Percentiles rank a stretch among this genome's conserved stretches.
Conservation (phyloP, 306 rosid species). For the Pueraria montana region DNA sequence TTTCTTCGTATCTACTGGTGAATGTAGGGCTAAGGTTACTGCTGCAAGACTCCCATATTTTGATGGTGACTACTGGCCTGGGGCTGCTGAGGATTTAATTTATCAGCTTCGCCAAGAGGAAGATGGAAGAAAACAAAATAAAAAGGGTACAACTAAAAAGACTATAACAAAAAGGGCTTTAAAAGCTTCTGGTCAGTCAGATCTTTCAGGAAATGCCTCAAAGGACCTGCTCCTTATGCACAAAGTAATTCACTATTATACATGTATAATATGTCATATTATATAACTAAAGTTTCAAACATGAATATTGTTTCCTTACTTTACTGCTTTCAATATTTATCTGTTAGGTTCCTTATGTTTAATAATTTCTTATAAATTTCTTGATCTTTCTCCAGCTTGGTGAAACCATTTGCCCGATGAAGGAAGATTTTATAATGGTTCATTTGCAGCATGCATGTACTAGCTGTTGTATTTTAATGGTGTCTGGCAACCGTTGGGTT, state of each 20-base stretch:
- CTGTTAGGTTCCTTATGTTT: not conserved
- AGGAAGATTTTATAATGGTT: constrained; percentile 99
- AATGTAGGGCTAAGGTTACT: constrained; percentile 90
- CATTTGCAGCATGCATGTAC: constrained; percentile 91
- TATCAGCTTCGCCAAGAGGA: constrained; percentile 96
- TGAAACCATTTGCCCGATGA: constrained; percentile 96
- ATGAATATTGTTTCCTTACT: not conserved
- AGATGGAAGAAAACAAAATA: constrained; percentile 93
- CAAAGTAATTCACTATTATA: constrained; percentile 65
- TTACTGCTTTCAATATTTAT: constrained; percentile 15
- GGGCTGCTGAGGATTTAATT: constrained; percentile 98
- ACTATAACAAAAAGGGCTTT: constrained; percentile 92
- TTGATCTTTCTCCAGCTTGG: constrained; percentile 78
- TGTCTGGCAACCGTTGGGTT: constrained; percentile 87
- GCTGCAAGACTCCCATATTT: constrained; percentile 98
- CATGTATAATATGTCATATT: not conserved
- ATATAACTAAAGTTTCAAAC: not conserved
- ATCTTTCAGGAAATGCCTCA: constrained; percentile 93
- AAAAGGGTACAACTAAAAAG: constrained; percentile 89
- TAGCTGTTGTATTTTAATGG: constrained; percentile 88
- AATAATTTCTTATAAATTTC: constrained; percentile 35
- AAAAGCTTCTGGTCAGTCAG: constrained; percentile 95
- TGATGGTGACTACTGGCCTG: constrained; percentile 99
- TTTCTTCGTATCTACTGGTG: constrained; percentile 87
- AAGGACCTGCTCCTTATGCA: constrained; percentile 99